Base-by-base conservation (phyloP, 805 yeast genomes). In the Hanseniaspora pseudoguilliermondii region DNA sequence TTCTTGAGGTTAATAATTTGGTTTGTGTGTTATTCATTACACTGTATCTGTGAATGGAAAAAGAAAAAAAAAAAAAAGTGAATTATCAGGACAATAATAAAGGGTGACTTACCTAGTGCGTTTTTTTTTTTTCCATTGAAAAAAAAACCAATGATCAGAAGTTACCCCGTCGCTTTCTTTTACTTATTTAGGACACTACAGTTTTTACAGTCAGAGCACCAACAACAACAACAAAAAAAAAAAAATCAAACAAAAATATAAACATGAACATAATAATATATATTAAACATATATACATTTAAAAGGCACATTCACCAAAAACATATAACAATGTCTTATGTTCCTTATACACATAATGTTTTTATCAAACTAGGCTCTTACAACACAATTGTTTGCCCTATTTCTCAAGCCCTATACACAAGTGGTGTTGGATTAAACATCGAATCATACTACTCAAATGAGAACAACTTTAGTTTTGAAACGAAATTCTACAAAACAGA, bases 371-470 rank as follows among this genome's bases (percentile, higher is more conserved):
- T 53, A 5, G 56, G 56, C 6, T 29, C 44, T 21, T 53, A 46
- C 32, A 53, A 53, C 41, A 53, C 56, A 11, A 39, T 38, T 9
- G 21, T 53, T 1, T 41, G 48, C 20, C 27, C 42, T 15, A 18
- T 53, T 36, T 51, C 56, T 16, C 47, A 53, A 16, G 47, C 41
- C 20, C 15, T 53, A 5, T 53, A 53, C 36, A 34, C 48, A 15
- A 38, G 41, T 18, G 43, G 56, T 10, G 42, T 44, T 15, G 48
- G 50, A 4, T 16, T 49, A n/a, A 53, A 48, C 20, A 53, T 53
- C 21, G 56, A 53, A 9, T 46, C 41, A 13, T 53, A 53, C n/a
- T 53, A 53, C 29, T 38, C 50, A 7, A 53, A 53, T n/a, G 56
- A 53, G 46, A 46, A 39, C 38, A 53, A 46, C 34, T 16, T 38